Conservation (phyloP, 306 rosid genomes). For the Albizia julibrissin region DNA sequence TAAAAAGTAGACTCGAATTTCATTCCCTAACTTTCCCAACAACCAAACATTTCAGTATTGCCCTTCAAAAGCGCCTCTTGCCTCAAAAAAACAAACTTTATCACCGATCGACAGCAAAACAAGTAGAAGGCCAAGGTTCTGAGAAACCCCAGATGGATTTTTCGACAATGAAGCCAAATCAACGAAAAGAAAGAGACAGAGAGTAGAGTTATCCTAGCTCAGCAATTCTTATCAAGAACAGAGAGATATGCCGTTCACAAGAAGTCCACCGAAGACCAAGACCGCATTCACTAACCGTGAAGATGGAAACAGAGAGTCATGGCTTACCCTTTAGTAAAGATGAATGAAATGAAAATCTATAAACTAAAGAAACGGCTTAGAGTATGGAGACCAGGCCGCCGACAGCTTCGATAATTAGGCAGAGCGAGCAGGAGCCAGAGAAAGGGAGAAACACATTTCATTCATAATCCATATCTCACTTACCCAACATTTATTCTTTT, state of each 20-base stretch:
- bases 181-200: constrained; percentile 22
- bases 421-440: neutral
- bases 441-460: neutral
- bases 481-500: constrained; percentile 36
- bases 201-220: constrained; percentile 8
- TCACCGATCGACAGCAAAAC: constrained; percentile 22
- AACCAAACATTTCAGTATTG: constrained; percentile 14
- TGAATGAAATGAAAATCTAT: neutral
- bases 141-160: constrained; percentile 34
- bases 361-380: neutral
- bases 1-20: neutral
- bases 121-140: constrained; percentile 28
- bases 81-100: constrained; percentile 40
- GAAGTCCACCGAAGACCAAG: neutral
- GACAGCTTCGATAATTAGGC: constrained; percentile 29
- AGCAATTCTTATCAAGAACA: constrained; percentile 15
- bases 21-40: constrained; percentile 27
- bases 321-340: neutral
- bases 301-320: neutral
- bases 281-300: neutral
- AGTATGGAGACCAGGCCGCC: neutral
- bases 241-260: neutral
- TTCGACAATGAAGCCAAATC: constrained; percentile 35
- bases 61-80: constrained; percentile 22
- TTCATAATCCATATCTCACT: neutral